Evolutionary conservation across 164 flowering plant species (phyloP).

Genomic region (Hamamelis virginiana): DNA sequence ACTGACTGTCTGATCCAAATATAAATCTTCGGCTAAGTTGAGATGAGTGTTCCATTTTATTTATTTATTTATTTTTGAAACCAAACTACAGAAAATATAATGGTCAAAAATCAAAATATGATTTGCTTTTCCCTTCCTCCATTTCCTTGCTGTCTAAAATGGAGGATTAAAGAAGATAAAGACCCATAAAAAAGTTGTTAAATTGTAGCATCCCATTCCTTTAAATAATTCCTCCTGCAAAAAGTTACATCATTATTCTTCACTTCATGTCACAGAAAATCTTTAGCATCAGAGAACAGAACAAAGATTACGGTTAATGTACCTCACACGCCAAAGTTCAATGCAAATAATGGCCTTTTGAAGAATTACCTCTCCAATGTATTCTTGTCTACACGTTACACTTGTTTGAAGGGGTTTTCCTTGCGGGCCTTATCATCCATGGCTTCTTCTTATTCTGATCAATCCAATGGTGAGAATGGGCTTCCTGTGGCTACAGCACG

Average conservation of each 20-base stretch:
- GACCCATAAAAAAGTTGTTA: not conserved
- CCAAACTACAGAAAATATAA: not conserved
- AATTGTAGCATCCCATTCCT: not conserved
- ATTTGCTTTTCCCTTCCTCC: not conserved
- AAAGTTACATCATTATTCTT: not conserved
- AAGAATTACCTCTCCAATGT: slow-evolving; percentile 6
- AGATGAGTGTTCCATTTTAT: not conserved
- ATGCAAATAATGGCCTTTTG: slow-evolving; percentile 8
- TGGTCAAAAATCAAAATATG: not conserved
- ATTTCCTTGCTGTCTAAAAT: not conserved
- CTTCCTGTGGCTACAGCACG: slow-evolving; percentile 6
- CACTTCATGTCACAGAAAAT: slow-evolving; percentile 24
- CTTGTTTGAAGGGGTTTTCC: slow-evolving; percentile 20
- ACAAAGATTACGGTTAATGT: not conserved
- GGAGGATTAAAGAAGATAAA: not conserved
- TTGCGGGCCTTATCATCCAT: slow-evolving; percentile 18
- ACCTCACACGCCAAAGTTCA: slow-evolving; percentile 13
- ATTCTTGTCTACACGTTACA: slow-evolving; percentile 7
- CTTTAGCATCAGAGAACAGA: slow-evolving; percentile 16
- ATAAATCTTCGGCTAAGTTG: not conserved
- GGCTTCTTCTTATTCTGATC: slow-evolving; percentile 26
- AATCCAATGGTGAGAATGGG: slow-evolving; percentile 18
- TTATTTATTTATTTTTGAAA: not conserved
- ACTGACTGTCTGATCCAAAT: too few relatives aligned
- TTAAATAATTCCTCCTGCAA: not conserved